Conservation (phyloP, 2,329 filamentous ascomycete genomes). For the Fusarium fracticaudum region DNA sequence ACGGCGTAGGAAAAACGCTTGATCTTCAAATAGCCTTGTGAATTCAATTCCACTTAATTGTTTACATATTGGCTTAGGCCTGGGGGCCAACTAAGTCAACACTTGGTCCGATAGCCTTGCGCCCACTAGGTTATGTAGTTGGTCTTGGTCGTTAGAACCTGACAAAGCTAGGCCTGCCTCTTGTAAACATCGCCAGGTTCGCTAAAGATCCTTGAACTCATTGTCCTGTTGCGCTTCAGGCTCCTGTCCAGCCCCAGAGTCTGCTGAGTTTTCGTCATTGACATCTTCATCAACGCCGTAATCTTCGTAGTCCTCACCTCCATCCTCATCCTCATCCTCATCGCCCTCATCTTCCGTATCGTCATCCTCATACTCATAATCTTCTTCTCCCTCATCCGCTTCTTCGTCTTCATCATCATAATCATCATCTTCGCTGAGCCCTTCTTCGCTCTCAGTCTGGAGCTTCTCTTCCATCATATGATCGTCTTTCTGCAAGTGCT, state of each 20-base stretch:
- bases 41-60: rapidly evolving
- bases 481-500: neutral
- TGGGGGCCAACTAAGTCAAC: rapidly evolving
- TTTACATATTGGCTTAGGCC: rapidly evolving
- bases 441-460: neutral
- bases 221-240: too few relatives aligned
- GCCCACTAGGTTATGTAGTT: too few relatives aligned
- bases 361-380: neutral
- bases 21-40: rapidly evolving
- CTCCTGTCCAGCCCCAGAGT: too few relatives aligned
- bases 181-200: too few relatives aligned
- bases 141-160: too few relatives aligned
- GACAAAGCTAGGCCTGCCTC: too few relatives aligned
- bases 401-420: neutral
- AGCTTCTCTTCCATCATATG: neutral
- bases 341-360: neutral
- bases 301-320: too few relatives aligned
- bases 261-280: too few relatives aligned
- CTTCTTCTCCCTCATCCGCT: too few relatives aligned
- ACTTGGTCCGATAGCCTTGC: too few relatives aligned
- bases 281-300: too few relatives aligned
- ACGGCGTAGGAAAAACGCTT: rapidly evolving
- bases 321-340: neutral
- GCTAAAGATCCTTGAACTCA: too few relatives aligned
- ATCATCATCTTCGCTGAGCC: neutral